Percentiles rank a stretch among this genome's conserved stretches.
Conservation (phyloP, 75 land plant species). For the Chamaecyparis obtusa region DNA sequence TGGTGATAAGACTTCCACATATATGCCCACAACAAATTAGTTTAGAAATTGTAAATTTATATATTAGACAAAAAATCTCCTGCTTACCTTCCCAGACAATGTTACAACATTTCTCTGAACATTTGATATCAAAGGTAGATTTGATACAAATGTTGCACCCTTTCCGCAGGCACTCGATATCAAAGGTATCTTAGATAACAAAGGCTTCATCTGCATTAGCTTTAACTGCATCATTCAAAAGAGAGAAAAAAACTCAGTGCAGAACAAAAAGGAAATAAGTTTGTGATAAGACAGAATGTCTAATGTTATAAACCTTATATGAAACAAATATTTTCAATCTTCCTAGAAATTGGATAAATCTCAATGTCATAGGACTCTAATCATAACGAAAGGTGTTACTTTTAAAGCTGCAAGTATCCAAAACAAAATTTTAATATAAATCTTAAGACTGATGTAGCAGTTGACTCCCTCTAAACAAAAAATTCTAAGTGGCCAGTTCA, state of each 20-base stretch:
- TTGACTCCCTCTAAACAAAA: neutral
- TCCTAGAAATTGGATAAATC: neutral
- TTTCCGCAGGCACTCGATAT: neutral
- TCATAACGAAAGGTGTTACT: neutral
- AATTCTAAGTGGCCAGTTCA: no score
- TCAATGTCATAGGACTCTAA: neutral
- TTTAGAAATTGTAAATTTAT: neutral
- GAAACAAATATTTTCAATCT: neutral
- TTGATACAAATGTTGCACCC: neutral
- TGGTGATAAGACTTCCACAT: neutral
- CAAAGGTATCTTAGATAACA: neutral
- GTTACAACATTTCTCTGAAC: neutral
- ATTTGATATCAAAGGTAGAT: neutral
- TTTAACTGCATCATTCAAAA: neutral
- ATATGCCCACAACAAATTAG: neutral
- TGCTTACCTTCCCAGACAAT: constrained; percentile 1
- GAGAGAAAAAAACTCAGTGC: neutral
- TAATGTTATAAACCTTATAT: neutral
- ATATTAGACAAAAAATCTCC: neutral
- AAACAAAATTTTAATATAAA: neutral
- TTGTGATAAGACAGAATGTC: neutral
- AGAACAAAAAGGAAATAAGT: neutral
- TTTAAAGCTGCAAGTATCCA: neutral
- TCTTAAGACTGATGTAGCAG: no score
- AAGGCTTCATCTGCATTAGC: neutral